These are phyloP conservation scores for Apiotrichum sp. DNA, from an alignment of 1,284 basidiomycete genomes.

Conservation along the genomic window DNA sequence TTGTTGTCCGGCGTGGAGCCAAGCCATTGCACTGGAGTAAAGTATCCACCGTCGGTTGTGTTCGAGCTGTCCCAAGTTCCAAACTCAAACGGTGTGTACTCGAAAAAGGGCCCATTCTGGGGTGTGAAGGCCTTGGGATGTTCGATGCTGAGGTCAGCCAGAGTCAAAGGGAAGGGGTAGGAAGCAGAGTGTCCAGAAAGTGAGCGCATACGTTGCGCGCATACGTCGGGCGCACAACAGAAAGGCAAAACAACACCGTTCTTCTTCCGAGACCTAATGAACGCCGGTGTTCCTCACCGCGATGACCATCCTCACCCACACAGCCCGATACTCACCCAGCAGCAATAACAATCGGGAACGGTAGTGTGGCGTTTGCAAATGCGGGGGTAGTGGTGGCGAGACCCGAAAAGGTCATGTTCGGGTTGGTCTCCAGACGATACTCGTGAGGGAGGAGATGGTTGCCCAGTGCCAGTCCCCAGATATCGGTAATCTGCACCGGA, in stretches of 20 bases:
- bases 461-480: constrained; percentile 40
- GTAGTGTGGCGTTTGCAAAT: constrained; percentile 19
- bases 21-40: constrained; percentile 42
- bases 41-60: constrained; percentile 32
- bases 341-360: constrained; percentile 49
- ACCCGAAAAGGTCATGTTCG: constrained; percentile 42
- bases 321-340: constrained; percentile 15
- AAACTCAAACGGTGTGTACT: constrained; percentile 50
- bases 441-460: constrained; percentile 39
- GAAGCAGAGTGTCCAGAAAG: too few species aligned
- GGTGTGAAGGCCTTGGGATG: background rate
- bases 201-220: too few species aligned
- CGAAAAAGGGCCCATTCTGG: constrained; percentile 45
- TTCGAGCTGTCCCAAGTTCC: constrained; percentile 47
- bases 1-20: constrained; percentile 36
- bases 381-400: constrained; percentile 23
- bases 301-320: constrained; percentile 28
- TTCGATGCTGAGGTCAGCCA: background rate
- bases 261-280: too few species aligned
- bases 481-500: constrained; percentile 40
- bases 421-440: constrained; percentile 33
- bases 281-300: too few species aligned
- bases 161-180: too few species aligned
- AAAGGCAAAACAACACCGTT: too few species aligned
- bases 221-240: too few species aligned